Evolutionary conservation across 1,284 basidiomycete species (phyloP), one percentile per base, ranked within the genome.

Genomic region (Naganishia sp.): DNA sequence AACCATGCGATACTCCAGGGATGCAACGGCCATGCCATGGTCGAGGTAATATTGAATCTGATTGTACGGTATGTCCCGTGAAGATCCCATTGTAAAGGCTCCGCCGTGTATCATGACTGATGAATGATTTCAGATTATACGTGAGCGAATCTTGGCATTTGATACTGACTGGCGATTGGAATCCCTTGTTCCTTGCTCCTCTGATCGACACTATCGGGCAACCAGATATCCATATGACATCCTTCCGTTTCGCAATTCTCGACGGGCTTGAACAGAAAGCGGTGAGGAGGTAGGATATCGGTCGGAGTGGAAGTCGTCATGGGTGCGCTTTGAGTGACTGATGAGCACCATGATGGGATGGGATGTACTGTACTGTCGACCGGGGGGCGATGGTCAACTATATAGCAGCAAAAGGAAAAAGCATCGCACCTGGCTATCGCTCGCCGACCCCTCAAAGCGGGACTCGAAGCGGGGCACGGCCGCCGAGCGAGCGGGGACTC

Each of bases 51-150:
- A 69, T 28, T 67, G 47, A 52, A 72, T 52, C 51, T 72, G 70
- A 35, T 69, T 61, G 41, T 51, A 60, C 6, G 68, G 67, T 11
- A 70, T 61, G 47, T 71, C 61, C 2, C n/a, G 25, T 10, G 63
- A 58, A 2, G 58, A 58, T 50, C 69, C 68, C n/a, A 66, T 47
- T 7, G 54, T 67, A 67, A 67, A 69, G 3, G 66, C 70, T 28
- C 71, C 71, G 2, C 71, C 71, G 42, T 72, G 71, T 28, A 72
- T 68, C 60, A 69, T 53, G 32, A 68, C 53, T 42, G 60, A 47
- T 41, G 31, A 6, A 15, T 3, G 31, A 31, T 11, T 42, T 25
- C 13, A 39, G 28, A 23, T 25, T 11, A 41, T 46, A 10, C 0
- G 49, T 4, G 17, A 18, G 46, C 15, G 6, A 17, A 58, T 21